Conservation (phyloP, 1,139 yeast species). For the Yamadazyma oceani region DNA sequence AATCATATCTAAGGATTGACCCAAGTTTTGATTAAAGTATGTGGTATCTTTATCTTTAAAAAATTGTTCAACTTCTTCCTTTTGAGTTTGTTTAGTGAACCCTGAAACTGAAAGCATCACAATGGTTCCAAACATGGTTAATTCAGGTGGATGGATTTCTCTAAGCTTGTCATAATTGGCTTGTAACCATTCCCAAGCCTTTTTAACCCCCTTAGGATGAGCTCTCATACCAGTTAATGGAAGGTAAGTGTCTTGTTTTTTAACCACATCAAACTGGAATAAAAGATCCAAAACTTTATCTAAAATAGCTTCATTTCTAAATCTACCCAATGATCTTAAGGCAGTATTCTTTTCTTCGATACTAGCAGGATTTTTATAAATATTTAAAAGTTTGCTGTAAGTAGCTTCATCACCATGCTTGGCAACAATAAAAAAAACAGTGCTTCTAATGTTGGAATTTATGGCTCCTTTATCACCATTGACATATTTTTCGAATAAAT, state of each 20-base stretch:
- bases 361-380: constrained; percentile 65
- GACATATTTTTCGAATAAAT: constrained; percentile 57
- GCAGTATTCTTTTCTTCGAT: constrained; percentile 79
- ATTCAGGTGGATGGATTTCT: constrained; percentile 75
- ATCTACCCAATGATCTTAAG: constrained; percentile 71
- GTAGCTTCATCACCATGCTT: constrained; percentile 61
- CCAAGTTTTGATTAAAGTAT: constrained; percentile 73
- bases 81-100: constrained; percentile 62
- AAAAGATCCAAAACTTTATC: constrained; percentile 60
- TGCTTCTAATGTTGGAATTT: constrained; percentile 76
- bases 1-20: constrained; percentile 68
- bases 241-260: constrained; percentile 78
- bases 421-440: constrained; percentile 71
- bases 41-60: constrained; percentile 62
- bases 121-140: constrained; percentile 74
- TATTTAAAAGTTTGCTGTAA: constrained; percentile 61
- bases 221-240: constrained; percentile 73
- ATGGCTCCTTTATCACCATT: constrained; percentile 70
- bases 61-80: constrained; percentile 57
- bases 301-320: constrained; percentile 57
- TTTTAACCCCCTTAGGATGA: constrained; percentile 61
- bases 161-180: constrained; percentile 69
- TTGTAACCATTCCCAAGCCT: constrained; percentile 76
- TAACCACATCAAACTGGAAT: constrained; percentile 67
- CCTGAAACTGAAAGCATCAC: constrained; percentile 63